Conservation (phyloP, 2,329 filamentous ascomycete species). For the Trichoderma sp. region DNA sequence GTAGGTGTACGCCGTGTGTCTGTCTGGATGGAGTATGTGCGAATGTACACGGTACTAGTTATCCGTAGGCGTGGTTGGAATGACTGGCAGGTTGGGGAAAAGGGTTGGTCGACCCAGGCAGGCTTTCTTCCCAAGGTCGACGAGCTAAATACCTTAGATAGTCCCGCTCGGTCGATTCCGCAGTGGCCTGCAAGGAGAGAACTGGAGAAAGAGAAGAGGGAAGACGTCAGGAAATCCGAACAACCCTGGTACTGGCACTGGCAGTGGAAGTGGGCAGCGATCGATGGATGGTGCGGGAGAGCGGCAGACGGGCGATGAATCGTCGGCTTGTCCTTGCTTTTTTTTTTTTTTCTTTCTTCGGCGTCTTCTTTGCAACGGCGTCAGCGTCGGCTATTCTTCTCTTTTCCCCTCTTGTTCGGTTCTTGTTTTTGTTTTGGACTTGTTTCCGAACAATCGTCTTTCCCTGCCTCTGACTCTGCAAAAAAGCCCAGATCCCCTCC, state of each 20-base stretch:
- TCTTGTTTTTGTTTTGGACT: background rate
- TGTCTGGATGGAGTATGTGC: background rate
- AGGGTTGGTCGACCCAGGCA: background rate
- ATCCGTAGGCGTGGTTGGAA: background rate
- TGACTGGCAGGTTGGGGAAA: background rate
- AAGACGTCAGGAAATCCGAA: background rate
- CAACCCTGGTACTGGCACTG: constrained; percentile 4
- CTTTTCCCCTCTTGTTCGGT: background rate
- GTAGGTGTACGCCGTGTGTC: background rate
- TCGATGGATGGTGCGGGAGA: constrained; percentile 14
- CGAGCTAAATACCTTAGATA: background rate
- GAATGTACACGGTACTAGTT: background rate
- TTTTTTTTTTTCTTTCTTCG: background rate
- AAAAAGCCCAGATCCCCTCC: background rate
- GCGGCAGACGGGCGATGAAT: constrained; percentile 6
- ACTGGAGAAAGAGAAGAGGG: background rate
- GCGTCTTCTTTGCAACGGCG: background rate
- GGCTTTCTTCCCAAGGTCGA: constrained; percentile 4
- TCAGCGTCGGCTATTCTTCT: background rate
- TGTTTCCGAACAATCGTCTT: background rate
- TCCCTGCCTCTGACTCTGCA: background rate
- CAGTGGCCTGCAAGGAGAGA: constrained; percentile 7
- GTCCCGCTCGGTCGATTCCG: constrained; percentile 16
- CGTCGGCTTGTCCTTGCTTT: background rate
- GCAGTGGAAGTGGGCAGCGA: background rate